phyloP scores from a whole-genome alignment of 2,329 filamentous ascomycete genomes.

The Aureobasidium sp. region DNA sequence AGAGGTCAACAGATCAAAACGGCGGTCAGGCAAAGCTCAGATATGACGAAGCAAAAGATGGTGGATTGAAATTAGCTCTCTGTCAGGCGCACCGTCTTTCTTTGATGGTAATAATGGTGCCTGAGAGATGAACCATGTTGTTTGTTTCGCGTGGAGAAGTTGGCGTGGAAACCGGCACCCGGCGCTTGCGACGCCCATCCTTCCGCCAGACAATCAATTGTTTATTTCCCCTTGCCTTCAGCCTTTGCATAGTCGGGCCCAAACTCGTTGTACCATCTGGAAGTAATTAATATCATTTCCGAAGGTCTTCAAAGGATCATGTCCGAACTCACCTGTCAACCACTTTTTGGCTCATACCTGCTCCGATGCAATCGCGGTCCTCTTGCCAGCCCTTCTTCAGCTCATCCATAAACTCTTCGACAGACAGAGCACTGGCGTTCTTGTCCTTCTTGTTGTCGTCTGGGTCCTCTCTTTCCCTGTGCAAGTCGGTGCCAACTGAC shows the following conservation, averaged over 20 bases:
- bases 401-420: constrained; percentile 49
- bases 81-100: constrained; percentile 4
- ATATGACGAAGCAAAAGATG: constrained; percentile 3
- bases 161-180: not conserved
- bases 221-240: constrained; percentile 15
- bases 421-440: constrained; percentile 38
- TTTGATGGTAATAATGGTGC: not conserved
- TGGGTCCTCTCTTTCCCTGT: constrained; percentile 48
- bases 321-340: constrained; percentile 26
- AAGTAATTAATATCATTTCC: not conserved
- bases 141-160: constrained; percentile 9
- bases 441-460: constrained; percentile 53
- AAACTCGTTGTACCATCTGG: constrained; percentile 25
- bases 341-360: constrained; percentile 36
- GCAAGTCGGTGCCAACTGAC: constrained; percentile 40
- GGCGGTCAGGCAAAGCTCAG: not conserved
- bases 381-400: constrained; percentile 37
- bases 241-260: constrained; percentile 21
- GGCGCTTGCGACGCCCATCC: not conserved
- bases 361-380: constrained; percentile 42
- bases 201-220: not conserved
- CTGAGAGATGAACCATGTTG: not conserved
- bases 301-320: not conserved
- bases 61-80: not conserved
- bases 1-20: not conserved